phyloP scores from a whole-genome alignment of 1,284 basidiomycete species.

The Trichosporon faecale region DNA sequence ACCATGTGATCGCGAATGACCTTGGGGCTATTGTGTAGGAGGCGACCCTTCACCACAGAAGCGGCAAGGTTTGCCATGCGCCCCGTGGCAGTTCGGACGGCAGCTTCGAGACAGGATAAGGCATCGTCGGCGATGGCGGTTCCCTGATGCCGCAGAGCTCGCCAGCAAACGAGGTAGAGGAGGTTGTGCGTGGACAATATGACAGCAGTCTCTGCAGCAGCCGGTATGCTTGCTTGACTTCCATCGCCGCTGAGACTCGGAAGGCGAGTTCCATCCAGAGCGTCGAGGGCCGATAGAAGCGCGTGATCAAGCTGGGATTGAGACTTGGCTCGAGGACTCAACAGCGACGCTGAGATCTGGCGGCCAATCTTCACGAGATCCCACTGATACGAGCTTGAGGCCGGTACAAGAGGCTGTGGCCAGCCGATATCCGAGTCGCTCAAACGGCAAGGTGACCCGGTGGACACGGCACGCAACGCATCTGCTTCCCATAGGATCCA shows the following conservation, averaged over 20 bases:
- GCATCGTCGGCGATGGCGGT: neutral
- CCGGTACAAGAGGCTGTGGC: neutral
- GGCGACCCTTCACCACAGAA: neutral
- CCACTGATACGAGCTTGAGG: neutral
- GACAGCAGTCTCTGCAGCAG: neutral
- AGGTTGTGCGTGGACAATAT: slow-evolving; percentile 6
- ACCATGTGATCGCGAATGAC: neutral
- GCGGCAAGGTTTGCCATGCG: slow-evolving; percentile 1
- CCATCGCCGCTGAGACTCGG: neutral
- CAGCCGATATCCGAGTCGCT: neutral
- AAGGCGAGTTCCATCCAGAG: neutral
- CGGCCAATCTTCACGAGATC: neutral
- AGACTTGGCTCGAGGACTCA: neutral
- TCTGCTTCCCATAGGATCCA: slow-evolving; percentile 10
- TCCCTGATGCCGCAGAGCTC: neutral
- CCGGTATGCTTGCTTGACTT: neutral
- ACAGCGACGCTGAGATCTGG: neutral
- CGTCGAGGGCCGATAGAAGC: neutral
- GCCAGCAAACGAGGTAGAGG: slow-evolving; percentile 12
- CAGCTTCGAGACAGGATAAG: neutral
- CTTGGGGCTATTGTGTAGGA: neutral
- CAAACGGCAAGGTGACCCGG: neutral
- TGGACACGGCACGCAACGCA: neutral
- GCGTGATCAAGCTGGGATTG: neutral
- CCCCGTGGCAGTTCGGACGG: neutral